Base-by-base conservation (phyloP, 805 yeast species). In the Hagleromyces aurorensis region DNA sequence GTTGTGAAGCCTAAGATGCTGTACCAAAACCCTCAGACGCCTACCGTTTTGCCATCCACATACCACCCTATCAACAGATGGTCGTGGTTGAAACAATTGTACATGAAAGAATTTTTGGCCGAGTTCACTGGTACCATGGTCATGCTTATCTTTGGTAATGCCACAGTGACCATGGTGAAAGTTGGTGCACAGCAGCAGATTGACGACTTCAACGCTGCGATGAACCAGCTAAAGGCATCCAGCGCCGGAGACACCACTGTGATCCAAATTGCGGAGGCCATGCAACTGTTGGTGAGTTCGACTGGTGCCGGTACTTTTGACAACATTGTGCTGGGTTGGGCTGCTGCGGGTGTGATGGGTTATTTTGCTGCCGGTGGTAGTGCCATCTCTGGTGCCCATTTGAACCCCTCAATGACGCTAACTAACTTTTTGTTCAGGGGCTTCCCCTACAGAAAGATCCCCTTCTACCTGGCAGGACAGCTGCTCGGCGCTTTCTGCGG, bases 371-470 rank as follows among this genome's bases (percentile, higher is more conserved):
- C 72, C 22, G 74, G 74, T 36, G 77, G 77, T 40, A 48, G 55
- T 38, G 59, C 62, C 7, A 57, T 70, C 30, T 69, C 75, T 21
- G 76, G 75, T 44, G 77, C 70, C n/a, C 77, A 70, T 48, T 46
- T 70, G 36, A 70, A 71, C 48, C 75, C 76, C 3, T 69, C 72
- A 33, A 63, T 70, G 19, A 69, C 76, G 1, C 28, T 71, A 6
- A 48, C 64, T 7, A 58, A 65, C 43, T 69, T 68, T 37, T 44
- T 66, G 8, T 71, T 55, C 43, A 62, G 77, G 50, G 68, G 67
- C 6, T 70, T 71, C 43, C 75, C 75, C 16, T 57, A 67, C 57
- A 54, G 52, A 30, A 69, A 70, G 37, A 60, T 67, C 13, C 67
- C 65, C 13, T 32, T 57, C 19, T 71, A 69, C 46, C 43, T 69